Base-by-base conservation (phyloP, 176 grass and related monocot genomes). In the Alopecurus myosuroides region DNA sequence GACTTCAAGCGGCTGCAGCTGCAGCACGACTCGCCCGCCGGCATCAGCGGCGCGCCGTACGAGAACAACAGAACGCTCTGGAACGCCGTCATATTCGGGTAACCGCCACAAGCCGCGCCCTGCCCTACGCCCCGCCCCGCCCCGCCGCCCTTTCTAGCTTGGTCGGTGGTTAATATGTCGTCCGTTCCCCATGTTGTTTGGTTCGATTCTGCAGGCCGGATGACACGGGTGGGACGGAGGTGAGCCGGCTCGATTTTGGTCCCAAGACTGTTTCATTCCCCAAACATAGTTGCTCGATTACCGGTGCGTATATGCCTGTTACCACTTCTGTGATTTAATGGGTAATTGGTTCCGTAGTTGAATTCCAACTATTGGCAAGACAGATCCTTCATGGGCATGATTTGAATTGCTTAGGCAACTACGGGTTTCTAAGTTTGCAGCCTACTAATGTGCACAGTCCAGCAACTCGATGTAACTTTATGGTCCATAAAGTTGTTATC, bases 41-140 rank as follows among this genome's bases (percentile, higher is more conserved):
- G 95, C 14, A 94, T 97, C 90, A 97, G 95, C 76, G 95, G 90
- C 70, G 95, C 95, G 67, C 95, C 95, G 25, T 92, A 97, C 53
- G 95, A 97, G 50, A 97, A 94, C 86, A 94, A 97, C 88, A 97
- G 94, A 36, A 97, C 91, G 84, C 88, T n/a, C n/a, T n/a, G 95
- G 95, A 97, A 97, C 88, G 95, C 92, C 53, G 92, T 97, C 61
- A 94, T 97, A 67, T 94, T 97, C 55, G 92, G 95, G 92, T 94
- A 39, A 26, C 35, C 49, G 11, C 3, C 67, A 1, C 23, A 28
- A n/a, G n/a, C n/a, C n/a, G n/a, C n/a, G n/a, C n/a, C n/a, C n/a
- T n/a, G n/a, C 17, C 3, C 63, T 12, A 33, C 14, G 30, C 8
- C n/a, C 80, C 90, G 94, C 71, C 94, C 94, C 36, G 94, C 11